Percentiles rank a stretch among this genome's conserved stretches.
Evolutionary conservation across 2,329 filamentous ascomycete genomes (phyloP).

Genomic region (Claviceps capensis): DNA sequence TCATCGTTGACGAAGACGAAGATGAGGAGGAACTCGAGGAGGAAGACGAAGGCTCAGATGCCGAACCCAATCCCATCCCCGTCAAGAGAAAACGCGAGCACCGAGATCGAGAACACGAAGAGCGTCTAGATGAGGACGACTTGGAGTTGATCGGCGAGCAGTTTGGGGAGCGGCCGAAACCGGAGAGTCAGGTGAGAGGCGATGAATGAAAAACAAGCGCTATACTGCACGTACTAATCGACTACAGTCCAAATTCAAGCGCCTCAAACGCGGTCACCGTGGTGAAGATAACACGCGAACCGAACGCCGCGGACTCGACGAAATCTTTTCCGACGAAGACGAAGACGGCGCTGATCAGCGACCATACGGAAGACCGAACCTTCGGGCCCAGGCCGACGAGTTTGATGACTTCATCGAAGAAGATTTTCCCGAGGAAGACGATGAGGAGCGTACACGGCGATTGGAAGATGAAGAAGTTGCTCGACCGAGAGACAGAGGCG

Average conservation of each 20-base stretch:
- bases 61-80: slow-evolving; percentile 38
- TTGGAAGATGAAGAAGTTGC: slow-evolving; percentile 83
- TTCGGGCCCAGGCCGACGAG: slow-evolving; percentile 57
- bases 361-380: slow-evolving; percentile 35
- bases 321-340: slow-evolving; percentile 94
- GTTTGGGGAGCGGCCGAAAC: slow-evolving; percentile 48
- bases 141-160: slow-evolving; percentile 85
- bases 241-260: slow-evolving; percentile 76
- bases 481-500: slow-evolving; percentile 58
- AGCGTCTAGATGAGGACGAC: slow-evolving; percentile 90
- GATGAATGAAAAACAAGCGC: not conserved
- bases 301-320: slow-evolving; percentile 61
- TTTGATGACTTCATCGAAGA: slow-evolving; percentile 96
- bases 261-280: slow-evolving; percentile 81
- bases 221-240: not conserved
- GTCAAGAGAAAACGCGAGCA: slow-evolving; percentile 63
- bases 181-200: slow-evolving; percentile 51
- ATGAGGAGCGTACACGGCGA: slow-evolving; percentile 60
- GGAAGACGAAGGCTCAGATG: slow-evolving; percentile 45
- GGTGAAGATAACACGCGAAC: slow-evolving; percentile 53
- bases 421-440: slow-evolving; percentile 81
- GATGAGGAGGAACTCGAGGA: slow-evolving; percentile 67
- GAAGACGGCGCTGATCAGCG: slow-evolving; percentile 52
- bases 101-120: slow-evolving; percentile 67
- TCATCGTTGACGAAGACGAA: slow-evolving; percentile 60